These are phyloP conservation scores for Phylloporus gajari DNA, from an alignment of 1,284 basidiomycete species.

Conservation along the genomic window DNA sequence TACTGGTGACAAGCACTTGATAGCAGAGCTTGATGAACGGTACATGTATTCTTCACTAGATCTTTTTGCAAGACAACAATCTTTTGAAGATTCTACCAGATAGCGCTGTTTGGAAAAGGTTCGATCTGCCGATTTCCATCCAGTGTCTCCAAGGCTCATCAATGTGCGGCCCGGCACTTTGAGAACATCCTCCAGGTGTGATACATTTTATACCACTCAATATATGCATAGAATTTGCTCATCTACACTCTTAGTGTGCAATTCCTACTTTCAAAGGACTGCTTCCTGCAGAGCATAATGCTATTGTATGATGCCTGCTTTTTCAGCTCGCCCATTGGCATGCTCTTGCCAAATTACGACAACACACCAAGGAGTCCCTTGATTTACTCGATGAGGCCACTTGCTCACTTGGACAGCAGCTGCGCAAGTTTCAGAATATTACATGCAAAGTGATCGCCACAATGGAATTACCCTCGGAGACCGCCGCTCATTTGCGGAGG, in stretches of 20 bases:
- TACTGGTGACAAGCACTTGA: background rate
- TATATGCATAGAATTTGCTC: background rate
- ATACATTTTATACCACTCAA: background rate
- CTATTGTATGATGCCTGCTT: too few species aligned
- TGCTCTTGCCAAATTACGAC: too few species aligned
- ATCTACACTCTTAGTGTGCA: slow-evolving; percentile 26
- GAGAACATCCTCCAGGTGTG: slow-evolving; percentile 22
- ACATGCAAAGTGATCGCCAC: too few species aligned
- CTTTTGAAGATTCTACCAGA: background rate
- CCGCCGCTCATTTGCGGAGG: too few species aligned
- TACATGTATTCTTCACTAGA: background rate
- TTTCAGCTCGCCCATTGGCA: too few species aligned
- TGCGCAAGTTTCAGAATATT: too few species aligned
- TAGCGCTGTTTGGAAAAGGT: slow-evolving; percentile 4
- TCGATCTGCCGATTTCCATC: slow-evolving; percentile 8
- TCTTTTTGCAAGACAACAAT: background rate
- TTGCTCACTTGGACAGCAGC: too few species aligned
- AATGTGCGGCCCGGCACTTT: slow-evolving; percentile 14
- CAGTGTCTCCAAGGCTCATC: background rate
- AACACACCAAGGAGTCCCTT: too few species aligned
- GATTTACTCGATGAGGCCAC: too few species aligned
- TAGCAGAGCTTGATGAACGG: slow-evolving; percentile 15
- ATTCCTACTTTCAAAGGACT: slow-evolving; percentile 40
- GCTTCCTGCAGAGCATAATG: too few species aligned
- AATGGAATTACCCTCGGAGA: too few species aligned